These are phyloP conservation scores for Erodium chrysanthum DNA, from an alignment of 441 rosid species.

Conservation along the genomic window DNA sequence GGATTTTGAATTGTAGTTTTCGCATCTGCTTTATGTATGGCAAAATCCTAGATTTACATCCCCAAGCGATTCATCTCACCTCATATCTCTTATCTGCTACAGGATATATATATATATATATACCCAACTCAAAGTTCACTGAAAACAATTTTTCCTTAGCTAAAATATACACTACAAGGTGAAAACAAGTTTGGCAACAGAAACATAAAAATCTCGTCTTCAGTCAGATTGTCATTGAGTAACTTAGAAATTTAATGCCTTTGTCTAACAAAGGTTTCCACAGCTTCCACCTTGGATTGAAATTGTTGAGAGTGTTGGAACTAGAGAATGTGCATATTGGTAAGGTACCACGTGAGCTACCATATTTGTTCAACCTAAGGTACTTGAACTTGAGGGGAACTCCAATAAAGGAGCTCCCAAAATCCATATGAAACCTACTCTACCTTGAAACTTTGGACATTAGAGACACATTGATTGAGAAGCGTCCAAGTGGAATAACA, in stretches of 20 bases:
- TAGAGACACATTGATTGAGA: constrained; percentile 5
- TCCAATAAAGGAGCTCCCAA: constrained; percentile 25
- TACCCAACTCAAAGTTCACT: neutral
- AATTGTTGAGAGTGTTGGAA: constrained; percentile 27
- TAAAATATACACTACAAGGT: neutral
- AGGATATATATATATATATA: neutral
- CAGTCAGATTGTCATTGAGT: too few relatives aligned
- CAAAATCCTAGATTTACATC: neutral
- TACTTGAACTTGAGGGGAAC: constrained; percentile 30
- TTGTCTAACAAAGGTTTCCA: too few relatives aligned
- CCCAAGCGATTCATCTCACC: too few relatives aligned
- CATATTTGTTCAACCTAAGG: constrained; percentile 26
- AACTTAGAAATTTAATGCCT: too few relatives aligned
- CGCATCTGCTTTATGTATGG: too few relatives aligned
- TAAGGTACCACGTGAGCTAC: constrained; percentile 23
- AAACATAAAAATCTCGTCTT: neutral
- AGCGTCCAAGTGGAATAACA: constrained; percentile 7
- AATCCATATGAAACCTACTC: constrained; percentile 22
- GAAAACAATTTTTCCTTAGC: neutral
- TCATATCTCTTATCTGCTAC: neutral
- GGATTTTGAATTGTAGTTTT: too few relatives aligned
- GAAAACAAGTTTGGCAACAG: neutral
- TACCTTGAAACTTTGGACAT: constrained; percentile 26
- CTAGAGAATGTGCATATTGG: constrained; percentile 18
- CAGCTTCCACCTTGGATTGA: constrained; percentile 18